Conservation (phyloP, 257 asterid species). For the Scutellaria barbata region DNA sequence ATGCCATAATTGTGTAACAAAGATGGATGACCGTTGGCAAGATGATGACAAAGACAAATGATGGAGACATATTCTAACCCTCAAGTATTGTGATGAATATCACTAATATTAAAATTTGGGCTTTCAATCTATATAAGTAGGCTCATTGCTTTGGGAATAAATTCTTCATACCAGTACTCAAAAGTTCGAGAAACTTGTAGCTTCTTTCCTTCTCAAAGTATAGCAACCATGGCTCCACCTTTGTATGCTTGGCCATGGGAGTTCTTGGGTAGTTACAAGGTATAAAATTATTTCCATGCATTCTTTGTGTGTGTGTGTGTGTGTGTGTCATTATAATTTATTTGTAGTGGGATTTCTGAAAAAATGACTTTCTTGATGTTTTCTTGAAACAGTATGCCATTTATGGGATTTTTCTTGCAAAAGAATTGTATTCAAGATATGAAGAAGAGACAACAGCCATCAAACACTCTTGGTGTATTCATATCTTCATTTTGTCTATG, state of each 20-base stretch:
- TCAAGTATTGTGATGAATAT: background rate
- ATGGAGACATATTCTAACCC: constrained; percentile 4
- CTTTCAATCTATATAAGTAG: constrained; percentile 19
- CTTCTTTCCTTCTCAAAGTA: background rate
- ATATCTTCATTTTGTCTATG: constrained; percentile 54
- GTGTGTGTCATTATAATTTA: background rate
- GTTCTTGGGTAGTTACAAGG: constrained; percentile 70
- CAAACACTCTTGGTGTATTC: constrained; percentile 58
- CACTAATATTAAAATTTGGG: background rate
- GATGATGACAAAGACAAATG: background rate
- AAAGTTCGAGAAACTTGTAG: background rate
- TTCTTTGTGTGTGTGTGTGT: background rate
- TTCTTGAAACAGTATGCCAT: constrained; percentile 51
- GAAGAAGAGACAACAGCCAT: constrained; percentile 40
- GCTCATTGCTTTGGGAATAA: constrained; percentile 9
- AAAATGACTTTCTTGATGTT: no score
- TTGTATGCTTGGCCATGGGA: constrained; percentile 85
- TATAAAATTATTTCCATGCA: constrained; percentile 13
- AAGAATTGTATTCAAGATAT: constrained; percentile 53
- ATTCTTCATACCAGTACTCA: background rate
- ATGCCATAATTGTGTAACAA: background rate
- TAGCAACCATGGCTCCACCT: constrained; percentile 54
- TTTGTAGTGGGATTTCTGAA: background rate
- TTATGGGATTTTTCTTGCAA: constrained; percentile 66
- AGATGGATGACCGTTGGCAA: constrained; percentile 28